Evolutionary conservation across 441 rosid species (phyloP), one percentile per base, ranked within the genome.

Genomic region (Mallotus repandus): DNA sequence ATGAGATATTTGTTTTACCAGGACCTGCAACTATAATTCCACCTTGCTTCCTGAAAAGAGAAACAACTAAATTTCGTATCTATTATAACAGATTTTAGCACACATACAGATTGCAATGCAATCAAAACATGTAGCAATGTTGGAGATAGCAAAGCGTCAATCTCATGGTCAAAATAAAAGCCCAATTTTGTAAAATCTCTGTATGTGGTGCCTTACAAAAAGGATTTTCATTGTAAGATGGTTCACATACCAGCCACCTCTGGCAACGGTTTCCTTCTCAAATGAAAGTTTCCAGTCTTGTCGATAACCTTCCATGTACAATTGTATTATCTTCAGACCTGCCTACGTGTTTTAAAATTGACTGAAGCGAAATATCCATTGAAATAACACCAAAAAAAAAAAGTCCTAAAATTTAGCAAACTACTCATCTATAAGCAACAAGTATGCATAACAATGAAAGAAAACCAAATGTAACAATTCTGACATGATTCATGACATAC

Each of bases 221-320:
- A 54, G 4, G 57, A 69, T 61, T 58, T 25, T 25, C 29, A 13
- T 50, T 13, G 60, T 53, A 21, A 75, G 69, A 72, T 48, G 69
- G 72, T 74, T 54, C 52, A 79, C 91, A 4, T 90, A 93, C 98
- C 99, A 95, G 82, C 99, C 98, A 5, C 98, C 99, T 83, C 86
- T 86, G 68, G 83, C 75, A 7, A 89, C 93, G 0, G 99, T 95
- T 68, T 91, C 97, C 65, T 80, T 86, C 83, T 87, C 92, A 62
- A 77, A 89, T 15, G 98, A 93, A 82, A 95, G 97, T 72, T 93
- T 85, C 99, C 98, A 95, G 83, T 95, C 97, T 82, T 91, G 99
- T 65, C 96, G 87, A 81, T 91, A 95, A 69, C 97, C 99, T 86
- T 90, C 98, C 98, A 87, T 89, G 87, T 95, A 95, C 3, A 56